Conservation (phyloP, 2,329 filamentous ascomycete species). For the Aspergillus neoniger region DNA sequence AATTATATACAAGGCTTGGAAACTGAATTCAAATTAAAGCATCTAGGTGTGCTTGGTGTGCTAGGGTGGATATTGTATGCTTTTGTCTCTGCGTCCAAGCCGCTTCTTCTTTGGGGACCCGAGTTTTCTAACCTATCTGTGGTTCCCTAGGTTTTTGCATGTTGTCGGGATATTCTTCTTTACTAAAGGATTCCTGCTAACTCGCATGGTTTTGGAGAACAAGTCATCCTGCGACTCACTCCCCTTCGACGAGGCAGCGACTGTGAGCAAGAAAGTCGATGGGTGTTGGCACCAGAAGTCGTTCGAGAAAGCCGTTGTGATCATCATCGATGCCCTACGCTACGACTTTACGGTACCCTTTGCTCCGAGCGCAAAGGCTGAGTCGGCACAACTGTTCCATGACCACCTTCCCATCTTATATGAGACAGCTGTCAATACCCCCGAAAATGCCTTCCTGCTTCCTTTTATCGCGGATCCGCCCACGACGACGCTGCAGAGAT, state of each 20-base stretch:
- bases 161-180: slow-evolving; percentile 84
- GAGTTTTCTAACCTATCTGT: slow-evolving; percentile 6
- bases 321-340: slow-evolving; percentile 88
- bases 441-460: slow-evolving; percentile 81
- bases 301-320: slow-evolving; percentile 86
- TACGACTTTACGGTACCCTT: slow-evolving; percentile 96
- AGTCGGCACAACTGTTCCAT: slow-evolving; percentile 68
- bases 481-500: slow-evolving; percentile 84
- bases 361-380: slow-evolving; percentile 47
- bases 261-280: slow-evolving; percentile 43
- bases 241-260: slow-evolving; percentile 58
- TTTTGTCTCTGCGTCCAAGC: neutral
- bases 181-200: slow-evolving; percentile 91
- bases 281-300: slow-evolving; percentile 97
- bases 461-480: slow-evolving; percentile 98
- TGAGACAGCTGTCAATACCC: slow-evolving; percentile 72
- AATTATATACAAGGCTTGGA: slow-evolving; percentile 34
- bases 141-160: slow-evolving; percentile 63
- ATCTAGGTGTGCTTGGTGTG: slow-evolving; percentile 41
- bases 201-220: slow-evolving; percentile 75
- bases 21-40: slow-evolving; percentile 41
- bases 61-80: slow-evolving; percentile 46
- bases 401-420: slow-evolving; percentile 85
- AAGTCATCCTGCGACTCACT: slow-evolving; percentile 70
- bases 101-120: neutral